Conservation (phyloP, 805 yeast species). For the Lachancea thermotolerans region DNA sequence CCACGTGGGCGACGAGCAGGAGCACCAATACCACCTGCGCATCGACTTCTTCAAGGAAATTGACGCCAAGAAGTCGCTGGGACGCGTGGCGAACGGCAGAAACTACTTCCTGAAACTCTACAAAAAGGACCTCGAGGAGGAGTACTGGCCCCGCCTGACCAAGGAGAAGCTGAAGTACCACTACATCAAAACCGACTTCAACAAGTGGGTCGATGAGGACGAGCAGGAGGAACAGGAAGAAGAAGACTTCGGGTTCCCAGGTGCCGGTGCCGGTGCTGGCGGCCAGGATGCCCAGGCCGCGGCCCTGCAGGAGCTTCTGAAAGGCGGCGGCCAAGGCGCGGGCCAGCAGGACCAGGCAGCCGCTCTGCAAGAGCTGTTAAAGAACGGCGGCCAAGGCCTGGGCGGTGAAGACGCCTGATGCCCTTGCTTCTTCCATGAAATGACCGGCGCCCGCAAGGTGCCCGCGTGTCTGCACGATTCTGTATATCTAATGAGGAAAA, state of each 20-base stretch:
- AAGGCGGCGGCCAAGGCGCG: constrained; percentile 7
- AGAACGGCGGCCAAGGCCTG: constrained; percentile 7
- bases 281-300: constrained; percentile 26
- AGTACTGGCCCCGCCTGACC: constrained; percentile 93
- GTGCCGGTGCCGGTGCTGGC: constrained; percentile 34
- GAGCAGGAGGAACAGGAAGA: constrained; percentile 70
- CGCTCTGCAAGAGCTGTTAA: constrained; percentile 6
- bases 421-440: no score
- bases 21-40: constrained; percentile 49
- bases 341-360: constrained; percentile 7
- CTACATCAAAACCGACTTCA: constrained; percentile 88
- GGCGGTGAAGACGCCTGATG: background rate
- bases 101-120: constrained; percentile 53
- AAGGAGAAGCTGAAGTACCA: constrained; percentile 77
- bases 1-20: constrained; percentile 38
- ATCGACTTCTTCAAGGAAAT: constrained; percentile 74
- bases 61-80: constrained; percentile 55
- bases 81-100: constrained; percentile 45
- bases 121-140: constrained; percentile 64
- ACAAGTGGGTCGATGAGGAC: constrained; percentile 97
- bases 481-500: background rate
- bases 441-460: no score
- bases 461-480: background rate
- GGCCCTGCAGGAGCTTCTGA: constrained; percentile 6
- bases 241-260: constrained; percentile 36